A percentile compares a stretch with the other conserved stretches of the same genome.
These are phyloP conservation scores for Neofusicoccum ribis DNA, from an alignment of 2,329 filamentous ascomycete genomes.

Conservation along the genomic window DNA sequence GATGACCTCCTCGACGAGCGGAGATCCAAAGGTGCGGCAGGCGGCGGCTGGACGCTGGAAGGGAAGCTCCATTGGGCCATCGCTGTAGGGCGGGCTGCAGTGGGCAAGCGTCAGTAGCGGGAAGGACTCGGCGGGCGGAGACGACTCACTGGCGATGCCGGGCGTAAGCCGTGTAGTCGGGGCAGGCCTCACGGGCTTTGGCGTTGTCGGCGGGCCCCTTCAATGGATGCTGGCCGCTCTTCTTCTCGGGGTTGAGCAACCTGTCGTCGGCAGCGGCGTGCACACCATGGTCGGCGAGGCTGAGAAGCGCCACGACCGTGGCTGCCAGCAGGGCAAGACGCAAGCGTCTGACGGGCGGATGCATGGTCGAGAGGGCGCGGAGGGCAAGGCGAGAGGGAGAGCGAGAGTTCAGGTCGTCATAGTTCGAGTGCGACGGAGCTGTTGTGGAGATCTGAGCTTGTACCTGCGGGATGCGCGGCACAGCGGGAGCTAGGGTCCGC, in stretches of 20 bases:
- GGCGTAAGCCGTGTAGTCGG: slow-evolving; percentile 65
- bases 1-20: slow-evolving; percentile 85
- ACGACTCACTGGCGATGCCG: slow-evolving; percentile 58
- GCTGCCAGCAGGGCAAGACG: background rate
- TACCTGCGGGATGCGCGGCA: background rate
- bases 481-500: background rate
- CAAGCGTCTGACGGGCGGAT: background rate
- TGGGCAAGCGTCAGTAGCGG: slow-evolving; percentile 20
- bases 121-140: slow-evolving; percentile 22
- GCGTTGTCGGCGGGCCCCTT: background rate
- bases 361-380: background rate
- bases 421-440: background rate
- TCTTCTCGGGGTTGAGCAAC: background rate
- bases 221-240: slow-evolving; percentile 12
- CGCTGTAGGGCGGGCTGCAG: slow-evolving; percentile 71
- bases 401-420: slow-evolving; percentile 4
- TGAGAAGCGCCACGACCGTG: background rate
- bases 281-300: background rate
- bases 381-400: background rate
- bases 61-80: slow-evolving; percentile 75
- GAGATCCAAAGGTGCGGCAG: slow-evolving; percentile 88
- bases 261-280: background rate
- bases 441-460: slow-evolving; percentile 10
- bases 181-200: slow-evolving; percentile 53
- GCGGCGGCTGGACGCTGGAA: slow-evolving; percentile 78